phyloP scores from a whole-genome alignment of 805 yeast genomes.

The Lachancea sp. region DNA sequence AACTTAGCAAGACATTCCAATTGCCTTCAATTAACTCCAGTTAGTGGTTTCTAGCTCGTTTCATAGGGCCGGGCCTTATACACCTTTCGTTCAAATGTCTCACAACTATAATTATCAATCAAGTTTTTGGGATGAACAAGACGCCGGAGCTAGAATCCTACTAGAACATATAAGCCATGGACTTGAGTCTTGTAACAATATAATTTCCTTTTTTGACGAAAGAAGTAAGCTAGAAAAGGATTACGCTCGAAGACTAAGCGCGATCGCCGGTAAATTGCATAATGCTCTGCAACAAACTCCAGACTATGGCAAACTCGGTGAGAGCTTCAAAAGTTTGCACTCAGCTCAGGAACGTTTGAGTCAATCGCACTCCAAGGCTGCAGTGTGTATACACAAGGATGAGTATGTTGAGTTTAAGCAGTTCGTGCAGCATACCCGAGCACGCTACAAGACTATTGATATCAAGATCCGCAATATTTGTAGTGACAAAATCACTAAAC shows the following conservation, averaged over 20 bases:
- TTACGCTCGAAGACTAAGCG: slow-evolving; percentile 31
- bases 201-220: slow-evolving; percentile 27
- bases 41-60: no score
- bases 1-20: no score
- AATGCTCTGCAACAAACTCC: slow-evolving; percentile 20
- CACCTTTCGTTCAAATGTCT: slow-evolving; percentile 1
- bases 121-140: slow-evolving; percentile 34
- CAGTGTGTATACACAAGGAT: slow-evolving; percentile 25
- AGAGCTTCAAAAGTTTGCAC: slow-evolving; percentile 15
- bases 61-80: no score
- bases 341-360: slow-evolving; percentile 24
- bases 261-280: slow-evolving; percentile 25
- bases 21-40: no score
- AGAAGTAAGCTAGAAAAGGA: slow-evolving; percentile 30
- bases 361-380: slow-evolving; percentile 29
- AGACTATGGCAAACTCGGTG: slow-evolving; percentile 28
- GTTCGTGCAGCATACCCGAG: slow-evolving; percentile 23
- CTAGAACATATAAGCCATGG: slow-evolving; percentile 27
- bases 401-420: slow-evolving; percentile 22
- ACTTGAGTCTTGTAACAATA: slow-evolving; percentile 22
- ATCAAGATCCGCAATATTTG: slow-evolving; percentile 29
- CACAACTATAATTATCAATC: slow-evolving; percentile 25
- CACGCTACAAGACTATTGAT: slow-evolving; percentile 25
- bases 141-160: slow-evolving; percentile 28
- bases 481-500: slow-evolving; percentile 25